Base-by-base conservation (phyloP, 2,329 filamentous ascomycete species). In the Calonectria pseudoturangicola region DNA sequence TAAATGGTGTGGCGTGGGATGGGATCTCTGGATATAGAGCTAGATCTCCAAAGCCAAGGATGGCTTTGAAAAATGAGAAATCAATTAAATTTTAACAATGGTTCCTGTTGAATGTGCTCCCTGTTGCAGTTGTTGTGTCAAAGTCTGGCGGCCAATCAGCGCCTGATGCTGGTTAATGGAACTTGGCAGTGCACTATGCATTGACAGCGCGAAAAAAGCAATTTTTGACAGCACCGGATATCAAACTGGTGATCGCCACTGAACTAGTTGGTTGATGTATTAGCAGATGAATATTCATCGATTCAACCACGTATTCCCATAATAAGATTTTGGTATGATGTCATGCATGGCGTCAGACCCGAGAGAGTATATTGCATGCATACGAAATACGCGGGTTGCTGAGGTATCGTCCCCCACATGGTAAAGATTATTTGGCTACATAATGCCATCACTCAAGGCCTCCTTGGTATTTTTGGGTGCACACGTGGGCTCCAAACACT, bases 11-110 rank as follows among this genome's bases (percentile, higher is more conserved):
- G 76, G 77, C 68, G 71, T 72, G 72, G 70, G 73, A 71, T 69
- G 58, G 70, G 51, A 71, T 69, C 68, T 72, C 50, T 68, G 72
- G 77, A 78, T 60, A 79, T 79, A 79, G 76, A 80, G 72, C 75
- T 79, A 79, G 78, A 79, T 79, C 75, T 75, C 64, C 50, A 74
- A 73, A 74, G 74, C 64, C 68, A 73, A 66, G 54, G 48, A 73
- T 65, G 41, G 69, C 30, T 51, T 54, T 36, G n/a, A 67, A 75
- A 77, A 79, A 74, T 72, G 70, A 74, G 50, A 75, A 70, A 77
- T 69, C 73, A 79, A 70, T 72, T 77, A 51, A 68, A 72, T 48
- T 78, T 76, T 68, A 68, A 30, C 30, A 50, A 28, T 10, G 39
- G 25, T 47, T 15, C 2, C 16, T 21, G 28, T 3, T 9, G 12